A percentile compares a stretch with the other conserved stretches of the same genome.
phyloP scores from a whole-genome alignment of 257 asterid genomes.

The Lithospermum erythrorhizon region DNA sequence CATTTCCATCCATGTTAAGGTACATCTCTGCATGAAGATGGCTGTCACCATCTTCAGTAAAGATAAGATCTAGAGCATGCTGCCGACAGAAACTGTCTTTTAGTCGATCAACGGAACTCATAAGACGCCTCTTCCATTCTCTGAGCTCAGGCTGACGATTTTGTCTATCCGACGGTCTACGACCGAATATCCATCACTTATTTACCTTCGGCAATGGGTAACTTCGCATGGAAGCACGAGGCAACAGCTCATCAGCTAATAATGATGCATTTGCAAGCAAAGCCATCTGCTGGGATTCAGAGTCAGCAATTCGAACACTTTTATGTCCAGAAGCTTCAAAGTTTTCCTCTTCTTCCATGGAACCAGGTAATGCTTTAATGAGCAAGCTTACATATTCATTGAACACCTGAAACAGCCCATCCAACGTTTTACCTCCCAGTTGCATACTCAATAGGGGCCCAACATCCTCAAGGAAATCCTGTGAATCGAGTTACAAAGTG shows the following conservation, averaged over 20 bases:
- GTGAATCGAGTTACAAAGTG: conserved; percentile 17
- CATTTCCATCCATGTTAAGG: conserved; percentile 71
- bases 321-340: conserved; percentile 73
- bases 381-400: conserved; percentile 72
- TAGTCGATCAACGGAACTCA: conserved; percentile 65
- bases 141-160: conserved; percentile 94
- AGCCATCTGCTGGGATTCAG: conserved; percentile 92
- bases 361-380: conserved; percentile 88
- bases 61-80: conserved; percentile 93
- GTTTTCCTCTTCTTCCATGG: conserved; percentile 80
- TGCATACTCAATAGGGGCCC: conserved; percentile 94
- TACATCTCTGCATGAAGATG: conserved; percentile 77
- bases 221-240: conserved; percentile 97
- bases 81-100: conserved; percentile 97
- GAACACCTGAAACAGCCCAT: conserved; percentile 90
- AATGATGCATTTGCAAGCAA: conserved; percentile 96
- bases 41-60: conserved; percentile 94
- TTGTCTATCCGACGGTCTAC: conserved; percentile 78
- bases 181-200: conserved; percentile 74
- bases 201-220: conserved; percentile 44
- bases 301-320: conserved; percentile 91
- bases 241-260: conserved; percentile 86
- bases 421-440: conserved; percentile 80
- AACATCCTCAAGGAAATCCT: conserved; percentile 96
- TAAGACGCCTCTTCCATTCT: conserved; percentile 94